These are phyloP conservation scores for Clavariopsis aquatica DNA, from an alignment of 495 filamentous ascomycete species.

Conservation along the genomic window DNA sequence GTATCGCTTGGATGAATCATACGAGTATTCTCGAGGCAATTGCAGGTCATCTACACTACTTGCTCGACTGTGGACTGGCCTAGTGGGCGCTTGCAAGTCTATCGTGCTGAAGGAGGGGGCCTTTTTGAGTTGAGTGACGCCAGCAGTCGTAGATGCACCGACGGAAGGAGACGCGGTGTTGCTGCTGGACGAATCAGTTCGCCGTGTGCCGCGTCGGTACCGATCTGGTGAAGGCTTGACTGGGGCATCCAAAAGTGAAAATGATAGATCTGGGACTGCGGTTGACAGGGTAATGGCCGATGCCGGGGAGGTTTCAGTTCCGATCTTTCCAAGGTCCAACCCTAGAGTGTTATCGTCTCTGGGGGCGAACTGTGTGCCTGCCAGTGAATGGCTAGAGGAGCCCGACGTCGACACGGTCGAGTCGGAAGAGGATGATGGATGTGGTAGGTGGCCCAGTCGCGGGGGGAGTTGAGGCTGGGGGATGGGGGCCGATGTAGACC, in stretches of 20 bases:
- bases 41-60: constrained; percentile 59
- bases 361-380: constrained; percentile 27
- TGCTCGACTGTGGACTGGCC: constrained; percentile 42
- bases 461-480: constrained; percentile 45
- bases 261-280: constrained; percentile 55
- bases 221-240: constrained; percentile 60
- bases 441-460: constrained; percentile 29
- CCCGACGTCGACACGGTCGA: constrained; percentile 43
- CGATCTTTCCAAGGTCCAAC: constrained; percentile 48
- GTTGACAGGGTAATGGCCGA: constrained; percentile 52
- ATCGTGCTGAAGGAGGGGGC: constrained; percentile 6
- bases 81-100: constrained; percentile 4
- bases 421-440: constrained; percentile 44
- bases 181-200: constrained; percentile 48
- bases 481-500: constrained; percentile 65
- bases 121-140: constrained; percentile 3
- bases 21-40: constrained; percentile 45
- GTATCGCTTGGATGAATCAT: constrained; percentile 73
- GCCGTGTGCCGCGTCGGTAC: constrained; percentile 61
- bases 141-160: constrained; percentile 34
- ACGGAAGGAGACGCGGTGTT: constrained; percentile 32
- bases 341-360: constrained; percentile 45
- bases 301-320: constrained; percentile 49
- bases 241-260: constrained; percentile 30
- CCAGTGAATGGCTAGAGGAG: constrained; percentile 40